phyloP scores from a whole-genome alignment of 495 filamentous ascomycete species.

The Penicillium ucsense region DNA sequence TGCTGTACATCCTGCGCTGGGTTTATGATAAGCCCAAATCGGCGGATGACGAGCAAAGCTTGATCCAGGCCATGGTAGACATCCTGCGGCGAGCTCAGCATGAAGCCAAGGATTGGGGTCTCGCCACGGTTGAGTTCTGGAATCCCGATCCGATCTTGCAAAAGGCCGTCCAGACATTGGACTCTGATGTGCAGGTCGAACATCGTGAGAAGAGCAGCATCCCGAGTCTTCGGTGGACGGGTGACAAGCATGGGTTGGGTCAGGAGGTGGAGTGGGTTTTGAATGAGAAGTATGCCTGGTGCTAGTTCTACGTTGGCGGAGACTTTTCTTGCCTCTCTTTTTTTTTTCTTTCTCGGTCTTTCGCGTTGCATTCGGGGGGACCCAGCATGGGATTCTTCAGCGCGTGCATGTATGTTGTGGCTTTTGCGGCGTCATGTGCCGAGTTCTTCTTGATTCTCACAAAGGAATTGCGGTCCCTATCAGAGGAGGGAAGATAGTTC shows the following conservation, averaged over 20 bases:
- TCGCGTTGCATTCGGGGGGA: not conserved
- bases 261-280: conserved; percentile 69
- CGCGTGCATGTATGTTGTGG: no score
- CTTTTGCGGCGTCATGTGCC: no score
- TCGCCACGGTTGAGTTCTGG: conserved; percentile 55
- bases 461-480: no score
- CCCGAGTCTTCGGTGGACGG: conserved; percentile 55
- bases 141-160: conserved; percentile 49
- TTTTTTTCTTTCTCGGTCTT: conserved; percentile 1
- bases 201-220: conserved; percentile 57
- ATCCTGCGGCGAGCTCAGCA: conserved; percentile 44
- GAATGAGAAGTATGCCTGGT: conserved; percentile 96
- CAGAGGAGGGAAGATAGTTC: no score
- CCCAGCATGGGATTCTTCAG: no score
- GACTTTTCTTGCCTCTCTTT: conserved; percentile 3
- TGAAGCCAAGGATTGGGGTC: conserved; percentile 47
- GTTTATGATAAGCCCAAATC: conserved; percentile 51
- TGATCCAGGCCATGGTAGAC: conserved; percentile 36
- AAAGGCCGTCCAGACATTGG: conserved; percentile 49
- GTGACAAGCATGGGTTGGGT: conserved; percentile 33
- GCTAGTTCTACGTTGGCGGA: conserved; percentile 35
- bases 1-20: conserved; percentile 68
- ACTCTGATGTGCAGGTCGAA: conserved; percentile 37
- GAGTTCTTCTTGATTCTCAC: no score
- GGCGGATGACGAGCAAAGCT: conserved; percentile 26